Evolutionary conservation across 805 yeast genomes (phyloP).

Genomic region (Candida oleophila): DNA sequence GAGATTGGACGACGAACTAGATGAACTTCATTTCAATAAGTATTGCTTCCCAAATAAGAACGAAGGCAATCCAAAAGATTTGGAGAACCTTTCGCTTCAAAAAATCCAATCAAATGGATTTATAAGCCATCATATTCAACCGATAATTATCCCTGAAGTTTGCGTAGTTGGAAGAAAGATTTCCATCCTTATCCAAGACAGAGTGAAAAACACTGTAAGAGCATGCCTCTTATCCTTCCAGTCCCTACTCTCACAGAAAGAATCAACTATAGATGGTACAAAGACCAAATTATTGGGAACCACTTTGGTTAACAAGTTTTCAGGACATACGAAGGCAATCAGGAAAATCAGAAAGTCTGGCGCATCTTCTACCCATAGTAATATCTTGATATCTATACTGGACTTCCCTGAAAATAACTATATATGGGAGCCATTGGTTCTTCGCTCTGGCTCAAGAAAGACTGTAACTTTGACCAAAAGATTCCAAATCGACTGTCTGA

Average conservation of each 20-base stretch:
- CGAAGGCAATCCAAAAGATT: not conserved
- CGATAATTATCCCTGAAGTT: constrained; percentile 4
- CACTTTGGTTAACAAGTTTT: constrained; percentile 48
- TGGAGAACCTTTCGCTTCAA: not conserved
- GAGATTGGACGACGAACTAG: not conserved
- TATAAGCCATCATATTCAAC: not conserved
- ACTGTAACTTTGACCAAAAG: constrained; percentile 32
- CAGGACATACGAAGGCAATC: constrained; percentile 86
- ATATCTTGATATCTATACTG: constrained; percentile 36
- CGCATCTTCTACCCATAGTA: constrained; percentile 20
- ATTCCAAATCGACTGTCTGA: constrained; percentile 20
- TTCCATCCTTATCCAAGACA: constrained; percentile 35
- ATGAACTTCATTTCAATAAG: not conserved
- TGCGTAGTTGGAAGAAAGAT: not conserved
- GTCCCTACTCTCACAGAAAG: not conserved
- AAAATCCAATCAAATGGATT: not conserved
- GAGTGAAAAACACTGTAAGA: constrained; percentile 34
- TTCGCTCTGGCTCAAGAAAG: constrained; percentile 12
- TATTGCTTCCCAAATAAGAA: not conserved
- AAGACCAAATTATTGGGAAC: constrained; percentile 10
- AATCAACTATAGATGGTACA: not conserved
- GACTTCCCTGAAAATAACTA: constrained; percentile 38
- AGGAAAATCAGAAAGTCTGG: constrained; percentile 63
- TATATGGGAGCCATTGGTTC: constrained; percentile 40
- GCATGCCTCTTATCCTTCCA: constrained; percentile 18